Evolutionary conservation across 768 basidiomycete species (phyloP).

Genomic region (Trametes cinnabarina): DNA sequence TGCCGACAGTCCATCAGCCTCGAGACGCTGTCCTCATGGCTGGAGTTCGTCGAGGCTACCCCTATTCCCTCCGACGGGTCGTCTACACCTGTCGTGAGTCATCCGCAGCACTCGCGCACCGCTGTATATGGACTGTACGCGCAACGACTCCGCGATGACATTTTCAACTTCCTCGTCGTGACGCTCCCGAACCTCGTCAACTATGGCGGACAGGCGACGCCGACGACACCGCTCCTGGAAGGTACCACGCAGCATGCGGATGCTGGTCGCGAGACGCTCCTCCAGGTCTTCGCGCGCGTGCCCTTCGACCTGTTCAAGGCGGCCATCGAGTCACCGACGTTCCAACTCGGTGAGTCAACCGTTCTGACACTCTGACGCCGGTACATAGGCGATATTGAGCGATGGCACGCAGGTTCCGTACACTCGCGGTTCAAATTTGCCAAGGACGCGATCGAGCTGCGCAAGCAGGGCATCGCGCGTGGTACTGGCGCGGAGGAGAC

Average conservation of each 20-base stretch:
- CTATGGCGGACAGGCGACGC: conserved; percentile 31
- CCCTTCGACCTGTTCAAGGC: conserved; percentile 88
- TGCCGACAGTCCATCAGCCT: conserved; percentile 75
- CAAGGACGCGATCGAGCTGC: conserved; percentile 81
- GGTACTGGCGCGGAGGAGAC: conserved; percentile 78
- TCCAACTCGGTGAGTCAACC: conserved; percentile 65
- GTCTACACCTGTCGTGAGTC: conserved; percentile 40
- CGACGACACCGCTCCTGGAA: conserved; percentile 38
- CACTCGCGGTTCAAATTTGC: conserved; percentile 90
- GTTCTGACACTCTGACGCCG: background rate
- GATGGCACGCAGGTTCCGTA: conserved; percentile 57
- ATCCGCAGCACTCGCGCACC: conserved; percentile 34
- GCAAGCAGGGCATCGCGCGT: conserved; percentile 75
- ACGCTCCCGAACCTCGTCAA: conserved; percentile 69
- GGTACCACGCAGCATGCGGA: conserved; percentile 30
- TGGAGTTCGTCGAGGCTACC: conserved; percentile 67
- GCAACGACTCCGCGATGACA: conserved; percentile 70
- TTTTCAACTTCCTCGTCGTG: conserved; percentile 74
- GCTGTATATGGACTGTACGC: conserved; percentile 77
- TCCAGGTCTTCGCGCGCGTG: conserved; percentile 73
- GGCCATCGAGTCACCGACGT: conserved; percentile 74
- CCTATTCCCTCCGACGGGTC: conserved; percentile 50
- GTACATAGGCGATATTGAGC: background rate
- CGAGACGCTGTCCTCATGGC: conserved; percentile 73
- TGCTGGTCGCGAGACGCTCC: conserved; percentile 63